A percentile compares a stretch with the other conserved stretches of the same genome.
Evolutionary conservation across 345 rosid genomes (phyloP).

Genomic region (Atalantia buxifolia): DNA sequence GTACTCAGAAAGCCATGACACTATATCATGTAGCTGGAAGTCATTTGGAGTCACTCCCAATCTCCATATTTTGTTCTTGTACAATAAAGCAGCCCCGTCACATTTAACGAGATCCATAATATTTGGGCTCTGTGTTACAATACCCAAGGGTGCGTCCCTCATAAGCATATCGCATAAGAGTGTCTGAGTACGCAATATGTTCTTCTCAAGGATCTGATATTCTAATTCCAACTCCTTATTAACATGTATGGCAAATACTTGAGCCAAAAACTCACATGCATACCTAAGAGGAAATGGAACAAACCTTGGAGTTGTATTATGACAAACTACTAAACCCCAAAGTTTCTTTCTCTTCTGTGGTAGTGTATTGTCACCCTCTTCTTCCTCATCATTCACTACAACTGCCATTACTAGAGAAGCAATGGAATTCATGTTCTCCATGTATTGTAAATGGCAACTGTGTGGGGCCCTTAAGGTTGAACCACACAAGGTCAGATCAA

Average conservation of each 20-base stretch:
- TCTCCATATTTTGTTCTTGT: constrained; percentile 66
- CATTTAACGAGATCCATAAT: constrained; percentile 91
- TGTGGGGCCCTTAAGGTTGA: constrained; percentile 95
- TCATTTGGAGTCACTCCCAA: constrained; percentile 77
- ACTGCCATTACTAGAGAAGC: constrained; percentile 98
- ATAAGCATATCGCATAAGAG: constrained; percentile 92
- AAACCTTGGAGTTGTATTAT: constrained; percentile 78
- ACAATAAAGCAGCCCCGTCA: constrained; percentile 87
- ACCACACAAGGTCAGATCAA: constrained; percentile 85
- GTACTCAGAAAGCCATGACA: constrained; percentile 67
- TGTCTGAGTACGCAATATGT: constrained; percentile 84
- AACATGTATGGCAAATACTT: constrained; percentile 92
- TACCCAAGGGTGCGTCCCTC: constrained; percentile 94
- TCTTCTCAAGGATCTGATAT: constrained; percentile 82
- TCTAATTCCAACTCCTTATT: constrained; percentile 84
- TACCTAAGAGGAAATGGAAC: constrained; percentile 95
- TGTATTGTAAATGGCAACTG: constrained; percentile 87
- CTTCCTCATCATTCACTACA: constrained; percentile 79
- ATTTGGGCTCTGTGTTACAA: constrained; percentile 81
- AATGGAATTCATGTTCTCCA: constrained; percentile 91
- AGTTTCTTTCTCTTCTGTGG: constrained; percentile 82
- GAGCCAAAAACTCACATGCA: constrained; percentile 95
- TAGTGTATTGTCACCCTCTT: constrained; percentile 40
- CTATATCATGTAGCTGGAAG: constrained; percentile 61
- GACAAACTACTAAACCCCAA: constrained; percentile 97